A percentile compares a stretch with the other conserved stretches of the same genome.
Evolutionary conservation across 768 basidiomycete species (phyloP).

Genomic region (Lactifluus piperatus): DNA sequence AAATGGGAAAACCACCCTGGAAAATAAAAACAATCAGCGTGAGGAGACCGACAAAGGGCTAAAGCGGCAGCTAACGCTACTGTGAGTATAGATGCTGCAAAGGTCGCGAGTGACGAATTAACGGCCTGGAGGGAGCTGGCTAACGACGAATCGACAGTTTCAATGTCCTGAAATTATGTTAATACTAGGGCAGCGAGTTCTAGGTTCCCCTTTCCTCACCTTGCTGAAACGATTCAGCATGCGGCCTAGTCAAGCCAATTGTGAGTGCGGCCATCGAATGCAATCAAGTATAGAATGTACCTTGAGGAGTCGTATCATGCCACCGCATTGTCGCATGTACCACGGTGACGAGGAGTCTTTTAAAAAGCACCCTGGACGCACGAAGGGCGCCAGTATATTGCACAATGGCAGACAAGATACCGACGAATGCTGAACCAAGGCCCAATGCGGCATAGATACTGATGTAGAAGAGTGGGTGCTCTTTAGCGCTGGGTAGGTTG

Average conservation of each 20-base stretch:
- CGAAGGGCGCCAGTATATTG: slow-evolving; percentile 53
- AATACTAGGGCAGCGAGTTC: neutral
- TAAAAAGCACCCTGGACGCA: slow-evolving; percentile 32
- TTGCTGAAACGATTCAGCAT: slow-evolving; percentile 84
- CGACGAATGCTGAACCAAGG: slow-evolving; percentile 38
- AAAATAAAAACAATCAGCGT: slow-evolving; percentile 14
- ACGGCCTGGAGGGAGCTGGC: slow-evolving; percentile 64
- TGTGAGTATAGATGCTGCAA: slow-evolving; percentile 67
- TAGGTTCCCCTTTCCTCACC: slow-evolving; percentile 25
- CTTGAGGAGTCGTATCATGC: slow-evolving; percentile 78
- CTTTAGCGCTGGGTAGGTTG: slow-evolving; percentile 39
- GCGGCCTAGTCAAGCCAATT: slow-evolving; percentile 39
- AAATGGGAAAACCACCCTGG: slow-evolving; percentile 63
- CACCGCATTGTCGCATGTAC: slow-evolving; percentile 79
- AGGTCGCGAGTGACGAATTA: slow-evolving; percentile 67
- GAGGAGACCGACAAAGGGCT: slow-evolving; percentile 6
- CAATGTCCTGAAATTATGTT: slow-evolving; percentile 50
- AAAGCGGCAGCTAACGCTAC: slow-evolving; percentile 42
- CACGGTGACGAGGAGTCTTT: slow-evolving; percentile 54
- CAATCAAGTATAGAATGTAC: slow-evolving; percentile 27
- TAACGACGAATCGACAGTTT: slow-evolving; percentile 74
- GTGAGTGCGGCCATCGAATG: slow-evolving; percentile 1
- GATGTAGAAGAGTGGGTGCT: slow-evolving; percentile 65
- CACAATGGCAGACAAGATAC: slow-evolving; percentile 37
- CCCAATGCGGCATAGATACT: slow-evolving; percentile 58